Conservation (phyloP, 176 grass and related monocot genomes). For the Calamus simplicifolius region DNA sequence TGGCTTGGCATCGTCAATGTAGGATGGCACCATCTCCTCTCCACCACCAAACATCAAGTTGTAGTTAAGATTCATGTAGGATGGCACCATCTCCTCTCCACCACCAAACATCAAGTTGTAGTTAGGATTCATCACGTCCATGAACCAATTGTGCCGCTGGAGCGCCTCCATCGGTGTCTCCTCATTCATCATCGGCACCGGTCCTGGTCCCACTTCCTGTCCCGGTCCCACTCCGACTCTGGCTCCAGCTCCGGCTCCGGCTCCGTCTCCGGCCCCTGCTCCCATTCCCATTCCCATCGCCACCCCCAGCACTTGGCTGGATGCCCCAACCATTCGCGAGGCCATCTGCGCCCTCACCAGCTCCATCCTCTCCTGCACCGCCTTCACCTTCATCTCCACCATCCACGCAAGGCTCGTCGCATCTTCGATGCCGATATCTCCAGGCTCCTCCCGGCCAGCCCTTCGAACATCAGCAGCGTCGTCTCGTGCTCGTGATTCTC, state of each 20-base stretch:
- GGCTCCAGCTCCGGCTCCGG: no score
- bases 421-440: conserved; percentile 18
- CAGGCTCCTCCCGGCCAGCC: conserved; percentile 2
- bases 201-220: no score
- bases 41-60: neutral
- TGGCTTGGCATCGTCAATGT: neutral
- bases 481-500: conserved; percentile 22
- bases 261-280: no score
- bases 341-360: neutral
- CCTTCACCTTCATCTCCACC: conserved; percentile 17
- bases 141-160: conserved; percentile 11
- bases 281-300: no score
- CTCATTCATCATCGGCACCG: neutral
- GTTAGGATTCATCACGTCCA: conserved; percentile 6
- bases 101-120: no score
- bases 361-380: conserved; percentile 2
- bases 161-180: neutral
- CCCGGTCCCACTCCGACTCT: neutral
- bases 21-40: neutral
- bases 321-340: no score
- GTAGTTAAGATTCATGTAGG: no score
- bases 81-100: no score
- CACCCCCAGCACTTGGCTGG: no score
- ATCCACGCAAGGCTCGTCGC: conserved; percentile 10
- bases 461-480: conserved; percentile 20